These are phyloP conservation scores for Komagataella kurtzmanii DNA, from an alignment of 805 yeast genomes.

Conservation along the genomic window DNA sequence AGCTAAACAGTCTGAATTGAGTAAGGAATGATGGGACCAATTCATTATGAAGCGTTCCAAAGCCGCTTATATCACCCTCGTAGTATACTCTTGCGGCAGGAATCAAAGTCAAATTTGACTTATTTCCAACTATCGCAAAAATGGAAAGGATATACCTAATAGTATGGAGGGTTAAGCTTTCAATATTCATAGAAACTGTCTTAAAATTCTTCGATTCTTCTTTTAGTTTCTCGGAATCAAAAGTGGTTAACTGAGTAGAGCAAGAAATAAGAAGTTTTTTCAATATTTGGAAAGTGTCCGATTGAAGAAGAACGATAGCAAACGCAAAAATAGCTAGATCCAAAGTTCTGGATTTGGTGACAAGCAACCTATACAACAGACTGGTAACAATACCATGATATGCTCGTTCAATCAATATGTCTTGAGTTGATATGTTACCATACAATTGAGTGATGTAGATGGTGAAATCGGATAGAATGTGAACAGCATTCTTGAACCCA, in stretches of 20 bases:
- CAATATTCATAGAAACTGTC: constrained; percentile 17
- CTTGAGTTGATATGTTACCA: constrained; percentile 7
- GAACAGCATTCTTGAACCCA: constrained; percentile 14
- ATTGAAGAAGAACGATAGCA: constrained; percentile 5
- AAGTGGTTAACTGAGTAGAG: constrained; percentile 10
- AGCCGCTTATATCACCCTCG: constrained; percentile 19
- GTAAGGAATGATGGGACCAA: constrained; percentile 17
- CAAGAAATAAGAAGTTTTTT: constrained; percentile 7
- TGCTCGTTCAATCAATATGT: constrained; percentile 12
- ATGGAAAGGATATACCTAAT: constrained; percentile 28
- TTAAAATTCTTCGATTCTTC: constrained; percentile 20
- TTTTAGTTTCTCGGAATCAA: constrained; percentile 13
- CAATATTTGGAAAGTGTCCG: constrained; percentile 5
- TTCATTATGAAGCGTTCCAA: constrained; percentile 12
- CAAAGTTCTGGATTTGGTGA: constrained; percentile 10
- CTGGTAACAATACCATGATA: constrained; percentile 13
- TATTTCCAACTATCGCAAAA: constrained; percentile 29
- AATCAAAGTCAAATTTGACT: constrained; percentile 18
- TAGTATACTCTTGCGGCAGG: constrained; percentile 23
- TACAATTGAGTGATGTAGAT: constrained; percentile 8
- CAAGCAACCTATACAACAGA: constrained; percentile 11
- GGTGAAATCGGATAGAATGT: constrained; percentile 12
- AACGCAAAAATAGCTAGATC: constrained; percentile 6
- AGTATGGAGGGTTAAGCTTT: constrained; percentile 22
- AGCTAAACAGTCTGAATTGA: constrained; percentile 26